Conservation (phyloP, 192 early-diverging fungal genomes). For the Entomortierella beljakovae region DNA sequence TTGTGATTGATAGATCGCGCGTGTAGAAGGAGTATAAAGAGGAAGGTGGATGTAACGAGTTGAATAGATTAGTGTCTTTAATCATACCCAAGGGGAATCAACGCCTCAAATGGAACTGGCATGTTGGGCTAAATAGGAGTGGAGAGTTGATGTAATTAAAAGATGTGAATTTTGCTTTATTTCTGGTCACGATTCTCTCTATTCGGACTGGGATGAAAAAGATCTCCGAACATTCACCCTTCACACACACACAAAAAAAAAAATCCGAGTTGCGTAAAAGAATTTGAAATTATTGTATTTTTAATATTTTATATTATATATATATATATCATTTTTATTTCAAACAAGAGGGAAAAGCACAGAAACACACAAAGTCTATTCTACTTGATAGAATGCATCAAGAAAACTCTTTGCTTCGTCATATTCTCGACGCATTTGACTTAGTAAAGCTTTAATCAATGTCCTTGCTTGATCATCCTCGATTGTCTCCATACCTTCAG, state of each 20-base stretch:
- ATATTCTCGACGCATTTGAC: conserved; percentile 74
- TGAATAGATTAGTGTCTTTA: background rate
- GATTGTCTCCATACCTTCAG: conserved; percentile 60
- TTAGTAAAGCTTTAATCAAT: conserved; percentile 65
- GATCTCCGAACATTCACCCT: too few relatives aligned
- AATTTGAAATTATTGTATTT: too few relatives aligned
- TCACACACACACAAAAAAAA: too few relatives aligned
- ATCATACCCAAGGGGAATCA: conserved; percentile 76
- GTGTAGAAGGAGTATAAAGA: background rate
- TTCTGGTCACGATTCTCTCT: background rate
- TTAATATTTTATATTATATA: too few relatives aligned
- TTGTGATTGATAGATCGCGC: background rate
- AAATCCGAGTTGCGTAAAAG: too few relatives aligned
- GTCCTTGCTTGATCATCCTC: conserved; percentile 67
- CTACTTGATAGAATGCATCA: too few relatives aligned
- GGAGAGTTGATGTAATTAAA: background rate
- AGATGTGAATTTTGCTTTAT: background rate
- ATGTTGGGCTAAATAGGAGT: conserved; percentile 50
- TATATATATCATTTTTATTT: too few relatives aligned
- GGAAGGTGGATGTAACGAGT: background rate
- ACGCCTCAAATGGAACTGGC: conserved; percentile 84
- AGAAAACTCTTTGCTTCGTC: conserved; percentile 77
- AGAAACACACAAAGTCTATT: too few relatives aligned
- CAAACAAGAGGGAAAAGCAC: too few relatives aligned
- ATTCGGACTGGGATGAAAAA: background rate